A percentile compares a stretch with the other conserved stretches of the same genome.
Conservation (phyloP, 768 basidiomycete genomes). For the Naganishia randhawae region DNA sequence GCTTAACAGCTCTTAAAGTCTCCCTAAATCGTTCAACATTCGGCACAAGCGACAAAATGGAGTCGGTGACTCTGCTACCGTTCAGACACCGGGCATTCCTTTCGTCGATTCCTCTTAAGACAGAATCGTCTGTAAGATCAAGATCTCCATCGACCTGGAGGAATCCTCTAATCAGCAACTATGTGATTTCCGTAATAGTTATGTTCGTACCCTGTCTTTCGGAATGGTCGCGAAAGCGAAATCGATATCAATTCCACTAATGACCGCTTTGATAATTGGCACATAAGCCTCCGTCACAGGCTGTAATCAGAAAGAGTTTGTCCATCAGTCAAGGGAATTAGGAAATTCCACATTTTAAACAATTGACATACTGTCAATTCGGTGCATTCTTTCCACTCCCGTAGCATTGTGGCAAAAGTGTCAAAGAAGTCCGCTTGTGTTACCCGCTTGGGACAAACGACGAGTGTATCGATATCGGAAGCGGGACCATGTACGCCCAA, state of each 20-base stretch:
- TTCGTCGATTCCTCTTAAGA: constrained; percentile 88
- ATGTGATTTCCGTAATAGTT: not conserved
- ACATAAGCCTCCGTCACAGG: constrained; percentile 96
- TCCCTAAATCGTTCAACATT: constrained; percentile 92
- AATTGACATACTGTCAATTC: constrained; percentile 75
- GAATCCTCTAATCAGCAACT: not conserved
- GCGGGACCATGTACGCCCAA: constrained; percentile 95
- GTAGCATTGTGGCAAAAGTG: constrained; percentile 81
- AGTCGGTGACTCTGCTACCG: constrained; percentile 82
- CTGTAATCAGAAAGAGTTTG: constrained; percentile 53
- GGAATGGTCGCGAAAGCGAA: constrained; percentile 69
- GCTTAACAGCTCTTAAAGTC: constrained; percentile 87
- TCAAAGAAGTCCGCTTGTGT: constrained; percentile 94
- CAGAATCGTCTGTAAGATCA: constrained; percentile 81
- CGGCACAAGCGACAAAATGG: constrained; percentile 89
- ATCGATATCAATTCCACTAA: constrained; percentile 88
- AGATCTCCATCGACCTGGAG: constrained; percentile 50
- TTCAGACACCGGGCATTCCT: constrained; percentile 90
- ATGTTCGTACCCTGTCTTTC: constrained; percentile 29
- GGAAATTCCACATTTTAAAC: too few relatives aligned
- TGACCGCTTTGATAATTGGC: constrained; percentile 86
- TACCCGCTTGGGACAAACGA: constrained; percentile 94
- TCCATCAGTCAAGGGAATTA: not conserved
- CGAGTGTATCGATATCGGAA: constrained; percentile 95
- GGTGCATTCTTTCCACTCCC: constrained; percentile 71